Conservation (phyloP, 2,329 filamentous ascomycete species). For the Chaetomiaceae sp. region DNA sequence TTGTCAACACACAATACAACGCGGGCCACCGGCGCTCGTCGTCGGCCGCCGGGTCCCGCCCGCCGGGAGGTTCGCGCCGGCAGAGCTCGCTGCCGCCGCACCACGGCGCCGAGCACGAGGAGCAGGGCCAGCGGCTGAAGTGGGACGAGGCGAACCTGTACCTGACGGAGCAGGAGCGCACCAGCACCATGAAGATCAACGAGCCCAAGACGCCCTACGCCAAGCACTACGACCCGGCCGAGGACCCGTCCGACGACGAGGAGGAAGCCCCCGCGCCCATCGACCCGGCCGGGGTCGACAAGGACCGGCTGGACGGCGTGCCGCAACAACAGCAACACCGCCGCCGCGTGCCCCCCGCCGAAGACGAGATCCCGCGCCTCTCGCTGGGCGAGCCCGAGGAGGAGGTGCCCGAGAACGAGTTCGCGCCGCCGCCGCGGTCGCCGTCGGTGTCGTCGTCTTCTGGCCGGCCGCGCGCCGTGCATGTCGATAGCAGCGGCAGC, state of each 20-base stretch:
- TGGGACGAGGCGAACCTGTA: conserved; percentile 99
- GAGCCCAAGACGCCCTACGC: conserved; percentile 98
- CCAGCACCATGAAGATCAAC: conserved; percentile 96
- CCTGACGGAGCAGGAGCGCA: conserved; percentile 92
- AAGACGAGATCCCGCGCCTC: conserved; percentile 83
- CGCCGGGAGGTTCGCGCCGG: conserved; percentile 63
- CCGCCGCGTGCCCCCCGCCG: conserved; percentile 35
- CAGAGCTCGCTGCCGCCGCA: conserved; percentile 47
- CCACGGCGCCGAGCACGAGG: conserved; percentile 45
- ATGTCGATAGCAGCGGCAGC: conserved; percentile 63
- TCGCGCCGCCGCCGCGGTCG: conserved; percentile 29
- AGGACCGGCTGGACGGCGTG: conserved; percentile 59
- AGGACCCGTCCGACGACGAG: conserved; percentile 81
- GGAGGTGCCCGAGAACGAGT: conserved; percentile 49
- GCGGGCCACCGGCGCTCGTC: conserved; percentile 83
- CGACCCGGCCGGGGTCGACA: conserved; percentile 64
- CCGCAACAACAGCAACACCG: conserved; percentile 20
- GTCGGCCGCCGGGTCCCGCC: conserved; percentile 59
- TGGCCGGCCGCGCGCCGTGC: conserved; percentile 63
- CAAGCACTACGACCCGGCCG: conserved; percentile 81
- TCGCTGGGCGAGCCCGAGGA: conserved; percentile 92
- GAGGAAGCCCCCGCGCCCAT: conserved; percentile 54
- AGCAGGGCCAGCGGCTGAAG: conserved; percentile 70
- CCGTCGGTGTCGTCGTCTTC: too few relatives aligned
- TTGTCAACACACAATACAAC: conserved; percentile 93